Percentiles rank a stretch among this genome's conserved stretches.
phyloP scores from a whole-genome alignment of 345 rosid genomes.

The Gossypium mustelinum region DNA sequence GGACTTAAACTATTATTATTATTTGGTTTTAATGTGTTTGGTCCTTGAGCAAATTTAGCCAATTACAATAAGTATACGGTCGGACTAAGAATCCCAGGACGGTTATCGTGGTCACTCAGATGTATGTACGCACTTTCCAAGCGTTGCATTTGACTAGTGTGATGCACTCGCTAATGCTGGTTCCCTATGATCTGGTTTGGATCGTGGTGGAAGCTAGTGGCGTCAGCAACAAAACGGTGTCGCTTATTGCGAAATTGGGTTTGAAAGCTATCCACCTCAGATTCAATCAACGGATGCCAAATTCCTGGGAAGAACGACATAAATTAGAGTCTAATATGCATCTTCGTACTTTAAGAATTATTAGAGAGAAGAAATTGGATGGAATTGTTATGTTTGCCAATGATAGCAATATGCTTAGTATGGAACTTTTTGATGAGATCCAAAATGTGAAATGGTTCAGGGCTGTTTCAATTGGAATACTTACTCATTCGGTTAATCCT shows the following conservation, averaged over 20 bases:
- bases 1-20: too few species aligned
- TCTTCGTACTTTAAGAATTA: slow-evolving; percentile 67
- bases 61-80: too few species aligned
- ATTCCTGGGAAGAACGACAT: slow-evolving; percentile 68
- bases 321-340: slow-evolving; percentile 78
- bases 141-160: slow-evolving; percentile 83
- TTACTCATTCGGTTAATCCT: slow-evolving; percentile 47
- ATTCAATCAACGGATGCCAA: slow-evolving; percentile 60
- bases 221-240: slow-evolving; percentile 63
- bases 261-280: slow-evolving; percentile 54
- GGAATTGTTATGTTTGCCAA: slow-evolving; percentile 91
- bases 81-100: slow-evolving; percentile 43
- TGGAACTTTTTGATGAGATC: slow-evolving; percentile 92
- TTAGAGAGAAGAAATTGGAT: slow-evolving; percentile 82
- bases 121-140: slow-evolving; percentile 91
- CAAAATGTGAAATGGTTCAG: slow-evolving; percentile 91
- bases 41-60: too few species aligned
- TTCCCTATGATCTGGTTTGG: slow-evolving; percentile 87
- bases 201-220: slow-evolving; percentile 94
- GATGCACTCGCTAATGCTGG: slow-evolving; percentile 85
- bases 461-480: slow-evolving; percentile 77
- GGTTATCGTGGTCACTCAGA: slow-evolving; percentile 76
- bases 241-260: slow-evolving; percentile 57
- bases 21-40: too few species aligned
- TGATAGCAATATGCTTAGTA: slow-evolving; percentile 94